Conservation (phyloP, 2,329 filamentous ascomycete species). For the Microdochium bolleyi region DNA sequence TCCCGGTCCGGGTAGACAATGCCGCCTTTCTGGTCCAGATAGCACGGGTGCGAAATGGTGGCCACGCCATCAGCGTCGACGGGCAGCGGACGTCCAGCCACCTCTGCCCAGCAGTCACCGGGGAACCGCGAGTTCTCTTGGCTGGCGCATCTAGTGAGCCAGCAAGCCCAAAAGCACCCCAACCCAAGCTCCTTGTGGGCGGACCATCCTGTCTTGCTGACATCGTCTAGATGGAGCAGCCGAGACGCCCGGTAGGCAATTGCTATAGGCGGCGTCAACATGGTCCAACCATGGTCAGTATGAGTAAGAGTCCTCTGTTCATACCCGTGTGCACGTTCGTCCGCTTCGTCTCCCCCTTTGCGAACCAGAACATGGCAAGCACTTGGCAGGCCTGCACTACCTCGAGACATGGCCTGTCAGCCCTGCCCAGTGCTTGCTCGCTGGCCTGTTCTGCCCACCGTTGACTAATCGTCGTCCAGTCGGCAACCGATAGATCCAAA, state of each 20-base stretch:
- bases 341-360: background rate
- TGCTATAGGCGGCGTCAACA: background rate
- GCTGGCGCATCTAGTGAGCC: background rate
- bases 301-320: background rate
- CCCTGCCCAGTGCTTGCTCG: background rate
- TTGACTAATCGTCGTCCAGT: background rate
- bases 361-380: background rate
- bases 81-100: background rate
- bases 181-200: background rate
- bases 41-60: background rate
- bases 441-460: background rate
- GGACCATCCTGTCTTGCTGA: background rate
- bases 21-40: background rate
- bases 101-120: background rate
- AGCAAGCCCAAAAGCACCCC: background rate
- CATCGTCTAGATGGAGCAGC: background rate
- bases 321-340: background rate
- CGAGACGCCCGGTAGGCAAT: background rate
- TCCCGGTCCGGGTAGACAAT: background rate
- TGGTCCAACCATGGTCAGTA: background rate
- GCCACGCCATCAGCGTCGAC: background rate
- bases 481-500: background rate
- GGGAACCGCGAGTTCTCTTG: background rate
- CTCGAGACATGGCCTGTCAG: background rate
- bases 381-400: background rate